phyloP scores from a whole-genome alignment of 306 rosid genomes.

The Comarum palustre region DNA sequence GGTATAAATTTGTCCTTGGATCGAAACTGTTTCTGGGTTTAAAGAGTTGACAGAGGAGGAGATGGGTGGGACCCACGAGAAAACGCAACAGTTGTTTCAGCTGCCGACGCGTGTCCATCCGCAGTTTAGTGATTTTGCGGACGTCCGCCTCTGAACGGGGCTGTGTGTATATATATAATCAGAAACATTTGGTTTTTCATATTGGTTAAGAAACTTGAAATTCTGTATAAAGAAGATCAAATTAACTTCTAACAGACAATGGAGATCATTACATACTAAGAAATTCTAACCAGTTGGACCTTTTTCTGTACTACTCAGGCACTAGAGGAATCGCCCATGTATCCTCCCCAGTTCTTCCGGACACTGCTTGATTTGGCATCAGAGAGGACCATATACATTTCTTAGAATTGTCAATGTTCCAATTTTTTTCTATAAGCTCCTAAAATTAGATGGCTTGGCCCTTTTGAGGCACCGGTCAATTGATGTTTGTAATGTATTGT shows the following conservation, averaged over 20 bases:
- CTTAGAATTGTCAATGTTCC: conserved; percentile 6
- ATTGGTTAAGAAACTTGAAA: neutral
- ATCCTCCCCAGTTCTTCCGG: conserved; percentile 87
- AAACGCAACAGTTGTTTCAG: no score
- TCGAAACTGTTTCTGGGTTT: no score
- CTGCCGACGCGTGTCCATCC: no score
- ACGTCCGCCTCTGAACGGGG: no score
- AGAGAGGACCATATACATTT: conserved; percentile 45
- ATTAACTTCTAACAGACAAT: neutral
- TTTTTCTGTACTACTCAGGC: conserved; percentile 58
- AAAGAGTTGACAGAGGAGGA: no score
- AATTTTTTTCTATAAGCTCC: conserved; percentile 11
- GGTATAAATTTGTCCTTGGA: no score
- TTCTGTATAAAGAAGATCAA: conserved; percentile 4
- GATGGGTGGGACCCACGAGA: no score
- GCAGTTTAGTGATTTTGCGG: no score
- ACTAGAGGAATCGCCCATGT: conserved; percentile 75
- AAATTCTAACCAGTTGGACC: conserved; percentile 21
- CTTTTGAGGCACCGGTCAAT: neutral
- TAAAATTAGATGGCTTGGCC: neutral
- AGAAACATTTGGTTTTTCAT: neutral
- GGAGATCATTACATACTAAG: neutral
- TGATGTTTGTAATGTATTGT: neutral
- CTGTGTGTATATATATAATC: no score
- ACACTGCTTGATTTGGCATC: conserved; percentile 73